A percentile compares a stretch with the other conserved stretches of the same genome.
phyloP scores from a whole-genome alignment of 148 eudicot genomes.

The Euryodendron excelsum region DNA sequence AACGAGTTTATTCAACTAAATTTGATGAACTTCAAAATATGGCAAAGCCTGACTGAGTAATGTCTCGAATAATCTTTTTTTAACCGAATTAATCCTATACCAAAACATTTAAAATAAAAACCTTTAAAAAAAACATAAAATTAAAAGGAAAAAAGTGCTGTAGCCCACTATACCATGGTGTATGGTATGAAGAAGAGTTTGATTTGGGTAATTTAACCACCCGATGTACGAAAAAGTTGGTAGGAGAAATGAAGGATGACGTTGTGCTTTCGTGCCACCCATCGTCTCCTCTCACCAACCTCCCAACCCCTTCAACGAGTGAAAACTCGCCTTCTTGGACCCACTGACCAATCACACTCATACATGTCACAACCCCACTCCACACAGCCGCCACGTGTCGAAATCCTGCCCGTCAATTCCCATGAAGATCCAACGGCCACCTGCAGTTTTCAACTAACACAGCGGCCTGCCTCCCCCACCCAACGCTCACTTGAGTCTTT shows the following conservation, averaged over 20 bases:
- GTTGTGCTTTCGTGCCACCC: not conserved
- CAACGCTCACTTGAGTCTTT: conserved; percentile 9
- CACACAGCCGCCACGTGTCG: conserved; percentile 11
- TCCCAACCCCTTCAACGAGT: not conserved
- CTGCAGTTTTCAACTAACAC: conserved; percentile 23
- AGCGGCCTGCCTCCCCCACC: not conserved
- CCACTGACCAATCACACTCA: too few relatives aligned
- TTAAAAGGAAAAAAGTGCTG: not conserved
- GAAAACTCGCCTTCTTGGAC: not conserved
- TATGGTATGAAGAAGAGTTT: not conserved
- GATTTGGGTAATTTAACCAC: too few relatives aligned
- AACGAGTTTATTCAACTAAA: too few relatives aligned
- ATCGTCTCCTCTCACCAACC: not conserved
- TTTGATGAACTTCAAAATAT: too few relatives aligned
- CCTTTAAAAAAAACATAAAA: not conserved
- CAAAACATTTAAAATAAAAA: too few relatives aligned
- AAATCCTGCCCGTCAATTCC: not conserved
- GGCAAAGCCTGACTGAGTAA: too few relatives aligned
- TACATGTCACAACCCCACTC: too few relatives aligned
- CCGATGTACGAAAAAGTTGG: too few relatives aligned
- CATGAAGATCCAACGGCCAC: conserved; percentile 20
- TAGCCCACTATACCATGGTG: not conserved
- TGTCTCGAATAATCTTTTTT: too few relatives aligned
- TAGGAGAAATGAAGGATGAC: not conserved
- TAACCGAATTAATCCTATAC: too few relatives aligned